Conservation (phyloP, 306 rosid genomes). For the Glycine soja region DNA sequence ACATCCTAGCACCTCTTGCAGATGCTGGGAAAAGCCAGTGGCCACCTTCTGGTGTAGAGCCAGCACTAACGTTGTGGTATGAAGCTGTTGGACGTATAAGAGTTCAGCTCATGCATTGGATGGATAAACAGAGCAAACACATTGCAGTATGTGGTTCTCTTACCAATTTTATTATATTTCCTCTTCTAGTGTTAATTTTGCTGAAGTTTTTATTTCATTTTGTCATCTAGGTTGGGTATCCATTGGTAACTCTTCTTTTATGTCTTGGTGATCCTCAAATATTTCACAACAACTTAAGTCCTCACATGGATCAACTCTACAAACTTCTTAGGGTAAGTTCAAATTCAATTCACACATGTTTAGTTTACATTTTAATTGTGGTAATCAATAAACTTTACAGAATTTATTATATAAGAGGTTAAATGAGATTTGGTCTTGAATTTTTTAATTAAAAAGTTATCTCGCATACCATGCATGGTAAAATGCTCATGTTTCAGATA, state of each 20-base stretch:
- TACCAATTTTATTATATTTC: slow-evolving; percentile 28
- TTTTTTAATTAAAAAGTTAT: slow-evolving; percentile 20
- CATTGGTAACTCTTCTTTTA: slow-evolving; percentile 93
- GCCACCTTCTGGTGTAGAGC: slow-evolving; percentile 98
- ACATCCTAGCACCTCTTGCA: slow-evolving; percentile 96
- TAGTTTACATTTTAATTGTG: slow-evolving; percentile 28
- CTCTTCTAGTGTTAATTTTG: slow-evolving; percentile 23
- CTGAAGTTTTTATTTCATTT: slow-evolving; percentile 23
- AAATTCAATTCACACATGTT: slow-evolving; percentile 18
- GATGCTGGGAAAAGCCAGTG: slow-evolving; percentile 98
- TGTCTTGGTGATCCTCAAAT: slow-evolving; percentile 97
- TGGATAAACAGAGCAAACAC: slow-evolving; percentile 99
- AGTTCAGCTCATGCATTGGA: slow-evolving; percentile 85
- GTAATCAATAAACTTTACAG: not conserved
- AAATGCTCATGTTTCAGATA: slow-evolving; percentile 16
- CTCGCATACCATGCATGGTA: slow-evolving; percentile 18
- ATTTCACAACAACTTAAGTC: slow-evolving; percentile 79
- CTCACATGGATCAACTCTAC: slow-evolving; percentile 99
- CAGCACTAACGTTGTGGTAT: slow-evolving; percentile 93
- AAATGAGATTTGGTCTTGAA: slow-evolving; percentile 33
- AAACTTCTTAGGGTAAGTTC: slow-evolving; percentile 89
- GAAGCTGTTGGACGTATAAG: slow-evolving; percentile 99
- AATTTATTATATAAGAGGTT: slow-evolving; percentile 32
- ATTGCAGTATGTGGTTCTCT: slow-evolving; percentile 70
- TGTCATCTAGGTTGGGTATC: slow-evolving; percentile 85